Conservation (phyloP, 2,329 filamentous ascomycete species). For the Bipolaris bicolor region DNA sequence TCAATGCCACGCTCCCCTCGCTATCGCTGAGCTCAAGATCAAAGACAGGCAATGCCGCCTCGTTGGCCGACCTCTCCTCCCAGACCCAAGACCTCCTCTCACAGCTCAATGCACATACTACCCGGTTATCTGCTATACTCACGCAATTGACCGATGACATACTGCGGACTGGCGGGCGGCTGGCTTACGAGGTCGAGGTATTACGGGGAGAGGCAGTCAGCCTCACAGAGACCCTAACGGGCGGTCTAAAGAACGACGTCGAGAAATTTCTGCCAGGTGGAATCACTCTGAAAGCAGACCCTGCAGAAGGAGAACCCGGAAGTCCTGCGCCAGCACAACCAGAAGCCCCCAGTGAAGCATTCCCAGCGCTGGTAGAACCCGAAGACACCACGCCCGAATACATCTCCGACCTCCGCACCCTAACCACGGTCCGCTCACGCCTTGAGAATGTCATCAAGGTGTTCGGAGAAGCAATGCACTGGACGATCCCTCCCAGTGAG, state of each 20-base stretch:
- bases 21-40: slow-evolving; percentile 59
- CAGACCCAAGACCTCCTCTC: slow-evolving; percentile 85
- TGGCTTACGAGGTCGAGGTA: slow-evolving; percentile 95
- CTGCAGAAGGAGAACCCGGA: slow-evolving; percentile 5
- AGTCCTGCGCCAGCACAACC: slow-evolving; percentile 5
- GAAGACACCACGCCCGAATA: slow-evolving; percentile 52
- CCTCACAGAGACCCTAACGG: slow-evolving; percentile 78
- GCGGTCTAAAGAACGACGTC: slow-evolving; percentile 74
- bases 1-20: slow-evolving; percentile 78
- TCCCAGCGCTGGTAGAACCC: slow-evolving; percentile 1
- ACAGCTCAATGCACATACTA: slow-evolving; percentile 86
- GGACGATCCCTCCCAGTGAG: slow-evolving; percentile 88
- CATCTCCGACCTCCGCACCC: slow-evolving; percentile 78
- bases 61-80: slow-evolving; percentile 76
- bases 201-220: slow-evolving; percentile 84
- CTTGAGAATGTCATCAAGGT: slow-evolving; percentile 87
- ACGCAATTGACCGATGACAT: slow-evolving; percentile 96
- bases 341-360: slow-evolving; percentile 4
- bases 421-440: slow-evolving; percentile 81
- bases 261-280: slow-evolving; percentile 69
- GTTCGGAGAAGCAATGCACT: slow-evolving; percentile 95
- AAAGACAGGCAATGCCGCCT: slow-evolving; percentile 54
- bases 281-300: slow-evolving; percentile 22
- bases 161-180: slow-evolving; percentile 79
- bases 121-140: slow-evolving; percentile 77